A percentile compares a stretch with the other conserved stretches of the same genome.
Evolutionary conservation across 257 asterid genomes (phyloP).

Genomic region (Cruciata laevipes): DNA sequence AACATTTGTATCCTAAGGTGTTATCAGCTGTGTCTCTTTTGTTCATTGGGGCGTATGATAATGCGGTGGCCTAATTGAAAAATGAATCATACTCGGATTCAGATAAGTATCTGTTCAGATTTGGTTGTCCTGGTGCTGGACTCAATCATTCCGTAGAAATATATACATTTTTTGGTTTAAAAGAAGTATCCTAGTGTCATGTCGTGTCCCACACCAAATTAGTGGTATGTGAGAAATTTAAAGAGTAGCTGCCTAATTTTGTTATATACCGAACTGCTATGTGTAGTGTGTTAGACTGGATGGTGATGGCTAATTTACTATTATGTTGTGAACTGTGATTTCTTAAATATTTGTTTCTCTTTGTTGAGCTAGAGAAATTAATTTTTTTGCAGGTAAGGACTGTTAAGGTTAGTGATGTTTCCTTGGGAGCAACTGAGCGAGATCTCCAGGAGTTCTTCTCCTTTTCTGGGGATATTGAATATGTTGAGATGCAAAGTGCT

Average conservation of each 20-base stretch:
- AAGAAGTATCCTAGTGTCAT: too few relatives aligned
- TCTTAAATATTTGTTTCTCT: not conserved
- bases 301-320: not conserved
- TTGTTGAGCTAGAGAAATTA: slow-evolving; percentile 2
- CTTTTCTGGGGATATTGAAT: slow-evolving; percentile 89
- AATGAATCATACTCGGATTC: not conserved
- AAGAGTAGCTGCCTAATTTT: not conserved
- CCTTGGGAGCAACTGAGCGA: slow-evolving; percentile 77
- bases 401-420: slow-evolving; percentile 82
- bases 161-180: too few relatives aligned
- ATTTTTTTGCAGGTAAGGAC: slow-evolving; percentile 48
- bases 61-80: not conserved
- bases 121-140: too few relatives aligned
- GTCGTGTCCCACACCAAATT: too few relatives aligned
- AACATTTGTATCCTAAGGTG: too few relatives aligned
- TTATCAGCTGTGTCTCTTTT: not conserved
- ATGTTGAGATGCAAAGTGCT: slow-evolving; percentile 84
- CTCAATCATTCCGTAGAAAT: too few relatives aligned
- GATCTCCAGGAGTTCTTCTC: slow-evolving; percentile 88
- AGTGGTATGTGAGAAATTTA: too few relatives aligned
- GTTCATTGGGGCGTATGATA: not conserved
- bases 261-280: not conserved
- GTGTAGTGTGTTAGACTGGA: not conserved
- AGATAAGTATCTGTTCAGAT: too few relatives aligned
- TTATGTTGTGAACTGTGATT: not conserved